Evolutionary conservation across 225 moss, liverwort and hornwort genomes (phyloP).

Genomic region (Thuidium tamariscinum): DNA sequence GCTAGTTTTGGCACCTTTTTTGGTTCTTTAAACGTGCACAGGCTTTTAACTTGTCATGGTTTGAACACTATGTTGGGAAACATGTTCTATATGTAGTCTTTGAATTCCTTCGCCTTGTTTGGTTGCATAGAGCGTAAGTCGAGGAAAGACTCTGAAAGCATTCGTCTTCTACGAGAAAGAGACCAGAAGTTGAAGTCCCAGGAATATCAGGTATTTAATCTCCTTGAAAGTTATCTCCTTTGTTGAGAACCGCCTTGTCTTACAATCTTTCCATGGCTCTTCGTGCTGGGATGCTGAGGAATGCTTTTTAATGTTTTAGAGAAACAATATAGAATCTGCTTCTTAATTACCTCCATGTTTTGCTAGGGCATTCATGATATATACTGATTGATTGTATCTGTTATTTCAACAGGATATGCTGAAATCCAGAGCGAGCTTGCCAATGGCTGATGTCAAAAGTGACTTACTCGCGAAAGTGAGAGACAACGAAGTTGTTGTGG

Average conservation of each 20-base stretch:
- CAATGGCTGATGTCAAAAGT: conserved; percentile 69
- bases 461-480: conserved; percentile 60
- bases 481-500: conserved; percentile 80
- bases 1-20: not conserved
- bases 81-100: not conserved
- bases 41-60: not conserved
- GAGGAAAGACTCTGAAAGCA: conserved; percentile 57
- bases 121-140: conserved; percentile 28
- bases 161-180: conserved; percentile 45
- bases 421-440: conserved; percentile 54
- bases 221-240: not conserved
- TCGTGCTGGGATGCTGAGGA: not conserved
- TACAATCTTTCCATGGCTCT: not conserved
- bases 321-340: not conserved
- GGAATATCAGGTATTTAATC: conserved; percentile 45
- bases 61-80: not conserved
- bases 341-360: not conserved
- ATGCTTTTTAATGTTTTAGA: not conserved
- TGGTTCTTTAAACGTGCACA: not conserved
- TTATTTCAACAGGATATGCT: conserved; percentile 53
- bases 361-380: not conserved
- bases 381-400: not conserved
- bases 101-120: not conserved
- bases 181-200: conserved; percentile 32
- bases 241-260: not conserved